Percentiles rank a stretch among this genome's conserved stretches.
phyloP scores from a whole-genome alignment of 768 basidiomycete species.

The Panaeolus cyanescens region DNA sequence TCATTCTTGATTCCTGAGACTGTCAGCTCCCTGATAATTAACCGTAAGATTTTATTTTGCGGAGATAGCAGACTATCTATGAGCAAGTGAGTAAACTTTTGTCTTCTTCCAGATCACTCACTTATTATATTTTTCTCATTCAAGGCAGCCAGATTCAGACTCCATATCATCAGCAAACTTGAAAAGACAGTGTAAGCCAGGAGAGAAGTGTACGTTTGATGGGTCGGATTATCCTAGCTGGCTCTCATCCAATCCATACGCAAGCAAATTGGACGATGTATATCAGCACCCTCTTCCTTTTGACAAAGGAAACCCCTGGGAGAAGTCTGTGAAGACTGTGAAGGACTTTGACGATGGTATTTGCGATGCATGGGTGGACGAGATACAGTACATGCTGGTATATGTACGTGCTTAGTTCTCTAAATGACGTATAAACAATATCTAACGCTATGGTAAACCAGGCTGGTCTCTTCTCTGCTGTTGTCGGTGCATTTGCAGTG shows the following conservation, averaged over 20 bases:
- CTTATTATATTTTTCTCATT: no score
- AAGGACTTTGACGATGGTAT: conserved; percentile 17
- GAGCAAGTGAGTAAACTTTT: no score
- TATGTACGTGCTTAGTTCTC: conserved; percentile 18
- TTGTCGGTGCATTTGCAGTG: conserved; percentile 16
- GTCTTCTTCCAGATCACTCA: no score
- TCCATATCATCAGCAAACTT: no score
- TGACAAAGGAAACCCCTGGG: conserved; percentile 22
- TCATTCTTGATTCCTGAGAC: no score
- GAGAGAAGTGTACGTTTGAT: not conserved
- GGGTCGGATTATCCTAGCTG: not conserved
- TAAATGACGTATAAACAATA: not conserved
- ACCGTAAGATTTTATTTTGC: no score
- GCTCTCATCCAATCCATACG: not conserved
- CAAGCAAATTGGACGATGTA: not conserved
- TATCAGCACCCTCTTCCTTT: not conserved
- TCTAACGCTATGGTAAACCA: not conserved
- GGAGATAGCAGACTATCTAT: no score
- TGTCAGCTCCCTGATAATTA: no score
- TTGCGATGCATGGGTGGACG: conserved; percentile 25
- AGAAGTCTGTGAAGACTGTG: conserved; percentile 20
- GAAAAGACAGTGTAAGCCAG: no score
- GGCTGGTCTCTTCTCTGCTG: conserved; percentile 19
- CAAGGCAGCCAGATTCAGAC: no score
- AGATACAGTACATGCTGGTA: conserved; percentile 26